Conservation (phyloP, 176 grass and related monocot genomes). For the Tuctoria greenei region DNA sequence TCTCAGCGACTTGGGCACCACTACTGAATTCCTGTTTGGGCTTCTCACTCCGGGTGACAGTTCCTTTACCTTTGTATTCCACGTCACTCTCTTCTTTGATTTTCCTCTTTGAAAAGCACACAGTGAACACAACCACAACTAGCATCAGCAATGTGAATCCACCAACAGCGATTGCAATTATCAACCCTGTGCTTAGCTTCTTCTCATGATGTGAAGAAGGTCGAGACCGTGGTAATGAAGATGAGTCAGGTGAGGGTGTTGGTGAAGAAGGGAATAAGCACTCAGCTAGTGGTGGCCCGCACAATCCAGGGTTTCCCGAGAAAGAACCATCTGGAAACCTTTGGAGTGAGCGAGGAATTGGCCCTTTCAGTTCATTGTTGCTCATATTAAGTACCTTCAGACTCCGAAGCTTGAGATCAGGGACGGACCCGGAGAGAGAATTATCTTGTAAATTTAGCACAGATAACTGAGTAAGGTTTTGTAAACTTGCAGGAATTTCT, state of each 20-base stretch:
- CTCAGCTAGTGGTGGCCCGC: constrained; percentile 68
- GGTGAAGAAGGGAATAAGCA: constrained; percentile 62
- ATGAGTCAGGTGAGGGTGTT: constrained; percentile 33
- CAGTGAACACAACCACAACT: constrained; percentile 45
- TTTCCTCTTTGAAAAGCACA: constrained; percentile 73
- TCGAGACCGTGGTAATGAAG: constrained; percentile 32
- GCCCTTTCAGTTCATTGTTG: constrained; percentile 73
- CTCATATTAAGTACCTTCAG: constrained; percentile 76
- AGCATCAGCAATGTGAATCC: constrained; percentile 70
- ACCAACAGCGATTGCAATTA: constrained; percentile 76
- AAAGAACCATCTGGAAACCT: constrained; percentile 64
- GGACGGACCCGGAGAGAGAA: constrained; percentile 68
- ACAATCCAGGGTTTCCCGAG: constrained; percentile 69
- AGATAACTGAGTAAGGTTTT: constrained; percentile 70
- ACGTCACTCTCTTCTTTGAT: constrained; percentile 35
- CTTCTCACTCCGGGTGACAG: constrained; percentile 53
- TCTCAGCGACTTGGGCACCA: constrained; percentile 69
- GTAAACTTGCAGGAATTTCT: constrained; percentile 47
- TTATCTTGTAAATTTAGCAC: constrained; percentile 67
- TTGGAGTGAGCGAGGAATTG: constrained; percentile 67
- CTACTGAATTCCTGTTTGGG: constrained; percentile 78
- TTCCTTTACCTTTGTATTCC: constrained; percentile 42
- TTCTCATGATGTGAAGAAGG: constrained; percentile 30
- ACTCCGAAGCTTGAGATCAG: constrained; percentile 62
- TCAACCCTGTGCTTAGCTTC: constrained; percentile 61